Evolutionary conservation across 495 filamentous ascomycete genomes (phyloP), one percentile per base, ranked within the genome.

Genomic region (Podospora pseudoanserina): DNA sequence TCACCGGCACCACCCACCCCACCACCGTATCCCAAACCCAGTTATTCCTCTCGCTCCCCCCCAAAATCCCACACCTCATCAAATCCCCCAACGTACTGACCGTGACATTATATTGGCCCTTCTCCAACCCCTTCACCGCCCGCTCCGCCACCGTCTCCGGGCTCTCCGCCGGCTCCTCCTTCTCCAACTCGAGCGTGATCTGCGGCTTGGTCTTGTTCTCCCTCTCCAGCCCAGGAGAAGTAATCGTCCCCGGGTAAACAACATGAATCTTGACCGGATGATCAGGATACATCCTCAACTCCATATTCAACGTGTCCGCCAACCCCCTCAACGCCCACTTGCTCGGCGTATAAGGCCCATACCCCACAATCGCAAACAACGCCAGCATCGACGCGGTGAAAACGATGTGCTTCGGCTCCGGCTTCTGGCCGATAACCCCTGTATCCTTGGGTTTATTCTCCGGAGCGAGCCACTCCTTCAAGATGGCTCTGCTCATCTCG

Each of bases 281-380:
- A 65, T 87, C 80, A 15, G 84, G 83, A 80, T 99, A 97, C 64
- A 97, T 81, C 66, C 91, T 82, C 60, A 97, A 81, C 78, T 99
- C 95, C 76, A 93, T 91, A 15, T 84, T 86, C 60, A 99, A 83
- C 11, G 88, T 89, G 75, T 99, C 95, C 30, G 89, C 89, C 32
- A 99, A 84, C 54, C 88, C 87, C 69, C 93, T 89, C 64, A 99
- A 83, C 15, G 96, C 96, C 63, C 89, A 86, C 79, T 99, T 99
- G 30, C 89, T 82, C 16, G 95, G 93, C 1, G 90, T 85, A 75
- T 99, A 99, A 1, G 92, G 86, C 1, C 82, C 83, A 78, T 98
- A 99, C n/a, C 96, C 95, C 26, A 88, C 84, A 56, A 97, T 75
- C 23, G 92, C 83, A 71, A 88, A 86, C 70, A 97, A 89, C 2